These are phyloP conservation scores for Mycena polygramma DNA, from an alignment of 768 basidiomycete genomes.

Conservation along the genomic window DNA sequence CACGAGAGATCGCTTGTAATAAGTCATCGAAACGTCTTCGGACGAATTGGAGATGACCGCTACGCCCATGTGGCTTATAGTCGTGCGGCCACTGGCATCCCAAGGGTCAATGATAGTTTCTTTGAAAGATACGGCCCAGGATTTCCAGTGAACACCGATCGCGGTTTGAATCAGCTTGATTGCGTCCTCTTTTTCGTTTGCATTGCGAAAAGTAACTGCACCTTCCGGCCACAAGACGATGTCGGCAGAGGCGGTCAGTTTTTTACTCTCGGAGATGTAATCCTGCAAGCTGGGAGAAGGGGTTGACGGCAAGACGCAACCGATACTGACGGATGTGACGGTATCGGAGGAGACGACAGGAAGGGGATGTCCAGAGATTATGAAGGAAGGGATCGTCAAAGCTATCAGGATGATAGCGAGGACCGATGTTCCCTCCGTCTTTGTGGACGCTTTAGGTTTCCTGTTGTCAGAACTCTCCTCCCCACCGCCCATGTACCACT, in stretches of 20 bases:
- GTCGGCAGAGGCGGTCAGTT: conserved; percentile 48
- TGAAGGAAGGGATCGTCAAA: conserved; percentile 70
- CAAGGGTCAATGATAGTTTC: conserved; percentile 62
- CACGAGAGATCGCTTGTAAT: conserved; percentile 84
- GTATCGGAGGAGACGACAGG: conserved; percentile 37
- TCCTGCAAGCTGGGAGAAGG: conserved; percentile 63
- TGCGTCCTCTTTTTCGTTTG: conserved; percentile 61
- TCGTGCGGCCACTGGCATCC: conserved; percentile 50
- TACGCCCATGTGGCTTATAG: conserved; percentile 71
- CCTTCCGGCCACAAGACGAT: conserved; percentile 87
- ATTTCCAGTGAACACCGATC: conserved; percentile 49
- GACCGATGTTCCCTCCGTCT: conserved; percentile 46
- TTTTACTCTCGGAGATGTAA: conserved; percentile 70
- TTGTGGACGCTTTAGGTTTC: conserved; percentile 24
- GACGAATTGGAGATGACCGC: conserved; percentile 65
- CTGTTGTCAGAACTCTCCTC: conserved; percentile 41
- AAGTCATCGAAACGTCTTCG: conserved; percentile 55
- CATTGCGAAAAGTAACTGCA: conserved; percentile 73
- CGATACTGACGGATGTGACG: conserved; percentile 72
- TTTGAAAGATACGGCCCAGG: conserved; percentile 81
- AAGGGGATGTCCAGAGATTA: conserved; percentile 50
- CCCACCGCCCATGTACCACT: conserved; percentile 66
- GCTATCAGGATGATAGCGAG: conserved; percentile 57
- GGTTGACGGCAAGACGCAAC: conserved; percentile 74
- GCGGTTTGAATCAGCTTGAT: conserved; percentile 58